Percentiles rank a stretch among this genome's conserved stretches.
phyloP scores from a whole-genome alignment of 352 stramenopile genomes.

The Aphanomyces invadans region DNA sequence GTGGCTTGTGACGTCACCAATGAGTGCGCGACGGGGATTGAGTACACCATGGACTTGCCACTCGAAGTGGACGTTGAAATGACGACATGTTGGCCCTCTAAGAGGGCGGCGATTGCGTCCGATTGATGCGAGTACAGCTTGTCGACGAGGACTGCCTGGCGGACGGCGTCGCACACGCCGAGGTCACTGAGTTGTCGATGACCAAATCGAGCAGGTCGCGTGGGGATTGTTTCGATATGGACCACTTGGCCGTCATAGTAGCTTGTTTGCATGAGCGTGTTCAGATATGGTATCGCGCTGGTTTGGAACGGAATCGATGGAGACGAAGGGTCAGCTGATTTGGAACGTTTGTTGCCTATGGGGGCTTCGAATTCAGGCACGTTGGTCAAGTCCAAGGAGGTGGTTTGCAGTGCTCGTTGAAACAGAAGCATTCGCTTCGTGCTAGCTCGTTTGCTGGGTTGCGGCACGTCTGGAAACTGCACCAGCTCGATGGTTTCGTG shows the following conservation, averaged over 20 bases:
- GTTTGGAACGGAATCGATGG: conserved; percentile 1
- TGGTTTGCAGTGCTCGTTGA: conserved; percentile 31
- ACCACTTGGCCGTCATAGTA: conserved; percentile 73
- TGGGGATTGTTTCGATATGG: conserved; percentile 53
- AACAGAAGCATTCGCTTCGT: conserved; percentile 53
- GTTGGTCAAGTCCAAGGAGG: background rate
- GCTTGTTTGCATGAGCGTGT: conserved; percentile 42
- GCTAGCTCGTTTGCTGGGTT: conserved; percentile 51
- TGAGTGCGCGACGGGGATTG: conserved; percentile 86
- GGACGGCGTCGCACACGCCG: conserved; percentile 34
- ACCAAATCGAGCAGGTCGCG: conserved; percentile 39
- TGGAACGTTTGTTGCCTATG: background rate
- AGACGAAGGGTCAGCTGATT: background rate
- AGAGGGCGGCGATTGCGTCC: conserved; percentile 79
- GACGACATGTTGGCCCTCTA: conserved; percentile 84
- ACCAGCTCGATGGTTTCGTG: conserved; percentile 38
- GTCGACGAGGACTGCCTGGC: conserved; percentile 39
- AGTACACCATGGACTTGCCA: conserved; percentile 97
- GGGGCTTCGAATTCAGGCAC: conserved; percentile 8
- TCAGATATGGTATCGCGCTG: conserved; percentile 34
- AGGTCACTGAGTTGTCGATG: conserved; percentile 30
- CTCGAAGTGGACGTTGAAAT: conserved; percentile 95
- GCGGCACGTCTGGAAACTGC: conserved; percentile 47
- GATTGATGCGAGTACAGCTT: conserved; percentile 91
- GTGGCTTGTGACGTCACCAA: conserved; percentile 45